Conservation (phyloP, 2,329 filamentous ascomycete species). For the Septoria linicola region DNA sequence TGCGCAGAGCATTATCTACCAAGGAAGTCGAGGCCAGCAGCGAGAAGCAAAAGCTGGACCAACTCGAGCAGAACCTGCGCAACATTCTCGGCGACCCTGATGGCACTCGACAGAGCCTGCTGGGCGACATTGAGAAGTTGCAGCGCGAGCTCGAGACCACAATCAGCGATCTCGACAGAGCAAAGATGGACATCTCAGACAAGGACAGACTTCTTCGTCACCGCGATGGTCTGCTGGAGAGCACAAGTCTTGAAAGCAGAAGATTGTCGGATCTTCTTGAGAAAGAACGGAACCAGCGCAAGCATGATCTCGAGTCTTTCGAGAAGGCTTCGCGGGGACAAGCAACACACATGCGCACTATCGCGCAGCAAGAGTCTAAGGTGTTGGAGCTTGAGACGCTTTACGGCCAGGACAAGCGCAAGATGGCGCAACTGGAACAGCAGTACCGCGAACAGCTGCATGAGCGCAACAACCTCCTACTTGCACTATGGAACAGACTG, state of each 20-base stretch:
- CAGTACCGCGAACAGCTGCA: conserved; percentile 81
- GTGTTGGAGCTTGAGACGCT: conserved; percentile 83
- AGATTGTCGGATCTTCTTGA: conserved; percentile 85
- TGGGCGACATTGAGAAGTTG: conserved; percentile 79
- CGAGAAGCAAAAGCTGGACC: conserved; percentile 87
- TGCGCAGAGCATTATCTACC: conserved; percentile 78
- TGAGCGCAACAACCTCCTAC: conserved; percentile 84
- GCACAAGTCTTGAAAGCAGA: conserved; percentile 79
- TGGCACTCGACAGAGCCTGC: conserved; percentile 78
- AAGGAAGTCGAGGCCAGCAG: conserved; percentile 85
- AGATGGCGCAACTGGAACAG: conserved; percentile 71
- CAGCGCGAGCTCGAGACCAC: conserved; percentile 86
- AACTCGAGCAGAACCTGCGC: conserved; percentile 84
- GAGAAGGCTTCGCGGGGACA: conserved; percentile 87
- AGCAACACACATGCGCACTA: conserved; percentile 80
- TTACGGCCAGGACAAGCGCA: conserved; percentile 73
- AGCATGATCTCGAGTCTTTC: conserved; percentile 81
- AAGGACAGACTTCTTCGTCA: conserved; percentile 89
- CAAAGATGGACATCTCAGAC: conserved; percentile 76
- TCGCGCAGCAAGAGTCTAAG: conserved; percentile 78
- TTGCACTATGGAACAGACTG: conserved; percentile 86
- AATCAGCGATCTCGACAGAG: conserved; percentile 74
- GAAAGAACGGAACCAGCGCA: conserved; percentile 80
- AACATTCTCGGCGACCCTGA: conserved; percentile 84
- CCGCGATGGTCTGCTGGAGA: conserved; percentile 83